Evolutionary conservation across 441 rosid genomes (phyloP), one percentile per base, ranked within the genome.

Genomic region (Macaranga tanarius): DNA sequence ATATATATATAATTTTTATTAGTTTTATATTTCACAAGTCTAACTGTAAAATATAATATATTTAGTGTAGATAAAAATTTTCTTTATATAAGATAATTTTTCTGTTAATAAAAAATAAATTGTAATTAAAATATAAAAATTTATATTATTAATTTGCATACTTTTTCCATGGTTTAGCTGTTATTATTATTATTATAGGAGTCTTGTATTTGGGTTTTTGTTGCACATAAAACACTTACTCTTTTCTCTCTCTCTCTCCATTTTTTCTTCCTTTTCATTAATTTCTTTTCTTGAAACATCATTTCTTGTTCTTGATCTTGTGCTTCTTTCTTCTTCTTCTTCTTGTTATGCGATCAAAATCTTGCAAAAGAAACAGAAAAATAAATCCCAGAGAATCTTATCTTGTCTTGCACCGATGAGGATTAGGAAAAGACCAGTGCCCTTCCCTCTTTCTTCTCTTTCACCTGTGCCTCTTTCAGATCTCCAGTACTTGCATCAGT

Each of bases 361-460:
- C 75, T 55, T 68, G 20, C 16, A 3, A 26, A 11, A 34, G 28
- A 8, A 38, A 26, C 13, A 45, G 20, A 54, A 59, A 34, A 22
- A 26, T 4, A 54, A 45, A 56, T 25, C 28, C 38, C 38, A 5
- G 62, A 17, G 44, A 25, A 15, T 34, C 48, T 58, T 61, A 40
- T 34, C 55, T 62, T 56, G 7, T 65, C 75, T 75, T 75, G 74
- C 70, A 47, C 77, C 81, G 77, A 94, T 94, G 98, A 94, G 98
- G 90, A 94, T 94, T 88, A 88, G 98, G 71, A 92, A 92, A 78
- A 86, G 97, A 77, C 85, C 81, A 78, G 91, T 78, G 8, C 95
- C 89, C 31, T 83, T 88, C 22, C 88, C 98, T 60, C 85, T 89
- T 20, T 85, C 96, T 19, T 86, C 92, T 65, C 87, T 90, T 15